A percentile compares a stretch with the other conserved stretches of the same genome.
phyloP scores from a whole-genome alignment of 208 protist genomes.

The Naegleria lovaniensis region DNA sequence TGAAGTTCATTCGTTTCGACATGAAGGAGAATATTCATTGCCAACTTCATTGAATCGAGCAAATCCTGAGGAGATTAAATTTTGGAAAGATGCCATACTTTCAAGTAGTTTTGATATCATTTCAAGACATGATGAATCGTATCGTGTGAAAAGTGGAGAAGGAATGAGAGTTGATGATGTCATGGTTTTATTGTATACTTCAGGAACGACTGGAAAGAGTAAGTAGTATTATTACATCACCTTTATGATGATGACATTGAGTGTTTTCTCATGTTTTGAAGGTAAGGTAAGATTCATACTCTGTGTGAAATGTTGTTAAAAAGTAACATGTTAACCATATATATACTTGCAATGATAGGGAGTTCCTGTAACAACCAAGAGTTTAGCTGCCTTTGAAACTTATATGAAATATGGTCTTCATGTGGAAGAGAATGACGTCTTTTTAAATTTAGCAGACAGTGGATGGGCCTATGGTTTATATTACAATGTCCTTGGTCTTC shows the following conservation, averaged over 20 bases:
- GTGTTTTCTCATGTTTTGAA: background rate
- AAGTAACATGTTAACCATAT: background rate
- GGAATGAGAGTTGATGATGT: background rate
- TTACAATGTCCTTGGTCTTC: background rate
- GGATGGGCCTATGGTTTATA: constrained; percentile 32
- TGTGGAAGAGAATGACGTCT: constrained; percentile 1
- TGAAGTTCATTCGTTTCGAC: background rate
- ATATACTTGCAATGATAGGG: background rate
- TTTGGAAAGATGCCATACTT: background rate
- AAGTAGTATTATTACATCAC: too few relatives aligned
- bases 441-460: constrained; percentile 22
- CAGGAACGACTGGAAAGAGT: constrained; percentile 14
- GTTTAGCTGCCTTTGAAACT: background rate
- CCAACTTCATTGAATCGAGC: background rate
- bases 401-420: constrained; percentile 25
- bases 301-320: background rate
- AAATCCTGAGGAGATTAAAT: background rate
- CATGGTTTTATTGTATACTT: constrained; percentile 22
- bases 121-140: background rate
- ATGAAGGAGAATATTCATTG: background rate
- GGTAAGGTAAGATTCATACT: background rate
- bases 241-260: too few relatives aligned
- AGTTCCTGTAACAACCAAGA: constrained; percentile 4
- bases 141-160: too few relatives aligned
- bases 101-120: background rate